Evolutionary conservation across 1,284 basidiomycete genomes (phyloP).

Genomic region (Moesziomyces sp.): DNA sequence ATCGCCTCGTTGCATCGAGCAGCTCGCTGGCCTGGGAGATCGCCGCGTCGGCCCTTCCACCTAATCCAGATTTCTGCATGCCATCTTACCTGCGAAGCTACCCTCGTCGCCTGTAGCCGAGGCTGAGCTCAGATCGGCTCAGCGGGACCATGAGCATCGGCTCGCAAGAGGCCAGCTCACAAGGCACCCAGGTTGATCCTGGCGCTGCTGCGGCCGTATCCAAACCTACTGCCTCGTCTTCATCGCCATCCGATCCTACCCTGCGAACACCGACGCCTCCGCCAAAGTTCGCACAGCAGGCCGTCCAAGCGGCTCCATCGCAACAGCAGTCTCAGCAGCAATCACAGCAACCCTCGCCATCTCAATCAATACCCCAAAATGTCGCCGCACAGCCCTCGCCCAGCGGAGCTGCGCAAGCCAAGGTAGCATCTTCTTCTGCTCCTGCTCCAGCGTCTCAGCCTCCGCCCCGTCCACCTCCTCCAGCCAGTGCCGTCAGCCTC

Average conservation of each 20-base stretch:
- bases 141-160: conserved; percentile 52
- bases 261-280: conserved; percentile 24
- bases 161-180: conserved; percentile 31
- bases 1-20: no score
- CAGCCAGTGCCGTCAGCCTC: conserved; percentile 39
- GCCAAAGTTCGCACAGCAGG: conserved; percentile 4
- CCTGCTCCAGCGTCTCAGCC: conserved; percentile 1
- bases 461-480: conserved; percentile 18
- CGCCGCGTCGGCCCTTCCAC: not conserved
- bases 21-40: not conserved
- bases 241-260: not conserved
- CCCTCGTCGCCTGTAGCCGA: conserved; percentile 2
- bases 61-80: conserved; percentile 24
- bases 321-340: conserved; percentile 31
- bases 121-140: conserved; percentile 41
- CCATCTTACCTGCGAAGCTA: conserved; percentile 8
- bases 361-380: not conserved
- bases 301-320: not conserved
- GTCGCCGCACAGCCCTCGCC: not conserved
- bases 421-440: not conserved
- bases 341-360: conserved; percentile 1
- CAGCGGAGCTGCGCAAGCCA: not conserved
- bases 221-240: conserved; percentile 21
- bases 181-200: conserved; percentile 47
- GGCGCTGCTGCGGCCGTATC: conserved; percentile 47